Evolutionary conservation across 169 alveolate species (phyloP).

Genomic region (Plasmodium malariae): DNA sequence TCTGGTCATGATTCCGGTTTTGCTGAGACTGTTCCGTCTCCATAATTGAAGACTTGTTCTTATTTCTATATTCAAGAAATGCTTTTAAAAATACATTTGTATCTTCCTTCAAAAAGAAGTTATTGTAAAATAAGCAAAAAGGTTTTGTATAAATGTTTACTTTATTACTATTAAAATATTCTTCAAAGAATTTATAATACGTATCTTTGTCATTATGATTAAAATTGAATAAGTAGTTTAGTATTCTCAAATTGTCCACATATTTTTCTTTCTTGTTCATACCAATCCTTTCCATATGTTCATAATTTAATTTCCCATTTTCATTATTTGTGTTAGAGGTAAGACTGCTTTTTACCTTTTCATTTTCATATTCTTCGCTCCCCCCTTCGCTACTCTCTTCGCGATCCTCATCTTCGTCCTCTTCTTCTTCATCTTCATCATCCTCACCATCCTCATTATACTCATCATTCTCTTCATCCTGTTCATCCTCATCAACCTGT

Average conservation of each 20-base stretch:
- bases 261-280: background rate
- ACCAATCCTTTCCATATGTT: background rate
- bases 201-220: slow-evolving; percentile 53
- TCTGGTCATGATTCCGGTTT: background rate
- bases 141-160: slow-evolving; percentile 59
- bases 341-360: background rate
- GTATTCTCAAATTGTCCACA: slow-evolving; percentile 9
- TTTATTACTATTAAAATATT: slow-evolving; percentile 60
- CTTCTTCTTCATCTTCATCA: background rate
- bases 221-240: slow-evolving; percentile 45
- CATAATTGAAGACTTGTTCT: background rate
- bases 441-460: background rate
- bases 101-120: slow-evolving; percentile 45
- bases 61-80: background rate
- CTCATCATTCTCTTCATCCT: background rate
- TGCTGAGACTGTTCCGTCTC: background rate
- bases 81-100: slow-evolving; percentile 22
- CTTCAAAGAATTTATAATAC: slow-evolving; percentile 72
- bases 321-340: background rate
- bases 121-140: slow-evolving; percentile 30
- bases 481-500: background rate
- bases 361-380: background rate
- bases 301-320: background rate
- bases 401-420: background rate
- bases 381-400: background rate